Percentiles rank a stretch among this genome's conserved stretches.
Evolutionary conservation across 1,284 basidiomycete genomes (phyloP).

Genomic region (Ganoderma multipileum): DNA sequence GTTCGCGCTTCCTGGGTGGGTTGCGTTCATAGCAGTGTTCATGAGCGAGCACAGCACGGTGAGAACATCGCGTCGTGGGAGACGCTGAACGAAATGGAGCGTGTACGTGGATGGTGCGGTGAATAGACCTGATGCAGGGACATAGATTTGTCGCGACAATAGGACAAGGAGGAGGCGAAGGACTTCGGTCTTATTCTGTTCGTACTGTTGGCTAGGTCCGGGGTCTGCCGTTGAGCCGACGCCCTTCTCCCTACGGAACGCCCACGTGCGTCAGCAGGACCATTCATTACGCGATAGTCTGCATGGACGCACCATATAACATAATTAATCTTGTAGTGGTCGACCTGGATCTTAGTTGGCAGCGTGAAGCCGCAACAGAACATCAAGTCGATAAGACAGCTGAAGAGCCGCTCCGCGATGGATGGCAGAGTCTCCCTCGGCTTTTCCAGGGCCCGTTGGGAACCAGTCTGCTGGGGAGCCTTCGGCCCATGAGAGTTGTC

Average conservation of each 20-base stretch:
- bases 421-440: conserved; percentile 67
- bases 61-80: conserved; percentile 81
- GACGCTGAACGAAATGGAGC: conserved; percentile 79
- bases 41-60: conserved; percentile 90
- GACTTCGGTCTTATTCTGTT: conserved; percentile 87
- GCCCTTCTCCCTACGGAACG: conserved; percentile 81
- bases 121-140: conserved; percentile 73
- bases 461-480: conserved; percentile 23
- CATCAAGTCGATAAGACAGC: conserved; percentile 80
- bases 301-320: conserved; percentile 71
- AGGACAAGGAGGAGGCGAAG: conserved; percentile 85
- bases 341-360: conserved; percentile 77
- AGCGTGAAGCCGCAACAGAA: conserved; percentile 94
- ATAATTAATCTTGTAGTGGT: conserved; percentile 88
- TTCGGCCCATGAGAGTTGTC: conserved; percentile 9
- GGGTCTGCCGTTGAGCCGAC: conserved; percentile 83
- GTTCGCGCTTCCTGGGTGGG: conserved; percentile 52
- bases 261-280: neutral
- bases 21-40: conserved; percentile 85
- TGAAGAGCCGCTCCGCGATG: conserved; percentile 81
- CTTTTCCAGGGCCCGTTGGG: conserved; percentile 37
- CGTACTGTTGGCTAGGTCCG: conserved; percentile 71
- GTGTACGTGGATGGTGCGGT: conserved; percentile 77
- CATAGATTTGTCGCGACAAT: conserved; percentile 88
- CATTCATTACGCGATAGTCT: too few relatives aligned